Conservation (phyloP, 495 filamentous ascomycete genomes). For the Xanthoparmelia taractica region DNA sequence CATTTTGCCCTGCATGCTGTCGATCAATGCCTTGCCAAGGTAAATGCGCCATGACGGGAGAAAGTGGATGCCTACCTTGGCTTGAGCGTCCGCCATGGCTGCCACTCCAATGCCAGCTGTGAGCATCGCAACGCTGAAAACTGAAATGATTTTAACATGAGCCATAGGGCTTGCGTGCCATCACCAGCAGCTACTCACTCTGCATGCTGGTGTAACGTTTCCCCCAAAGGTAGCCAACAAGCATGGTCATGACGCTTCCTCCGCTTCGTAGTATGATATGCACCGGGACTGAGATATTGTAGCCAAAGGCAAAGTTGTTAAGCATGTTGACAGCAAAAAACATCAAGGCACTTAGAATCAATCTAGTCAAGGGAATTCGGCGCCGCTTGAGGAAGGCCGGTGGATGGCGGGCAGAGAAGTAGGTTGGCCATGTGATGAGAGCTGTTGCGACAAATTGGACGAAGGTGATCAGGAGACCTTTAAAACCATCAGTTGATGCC, state of each 20-base stretch:
- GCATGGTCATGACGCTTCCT: slow-evolving; percentile 88
- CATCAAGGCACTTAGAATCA: slow-evolving; percentile 79
- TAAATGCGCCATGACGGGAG: background rate
- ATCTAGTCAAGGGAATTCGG: slow-evolving; percentile 74
- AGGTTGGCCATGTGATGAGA: slow-evolving; percentile 56
- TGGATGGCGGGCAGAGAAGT: slow-evolving; percentile 61
- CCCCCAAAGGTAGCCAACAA: slow-evolving; percentile 74
- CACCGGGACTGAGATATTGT: slow-evolving; percentile 90
- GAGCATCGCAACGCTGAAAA: slow-evolving; percentile 69
- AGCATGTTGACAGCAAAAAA: slow-evolving; percentile 89
- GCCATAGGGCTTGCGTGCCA: background rate
- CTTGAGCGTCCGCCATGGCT: slow-evolving; percentile 78
- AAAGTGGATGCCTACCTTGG: slow-evolving; percentile 52
- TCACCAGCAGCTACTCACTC: slow-evolving; percentile 9
- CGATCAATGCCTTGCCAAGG: background rate
- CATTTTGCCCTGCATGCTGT: slow-evolving; percentile 27
- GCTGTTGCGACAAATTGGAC: slow-evolving; percentile 86
- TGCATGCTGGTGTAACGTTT: slow-evolving; percentile 77
- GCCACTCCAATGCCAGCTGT: slow-evolving; percentile 79
- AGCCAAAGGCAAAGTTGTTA: slow-evolving; percentile 97
- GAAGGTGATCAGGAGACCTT: slow-evolving; percentile 85
- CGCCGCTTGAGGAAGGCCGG: slow-evolving; percentile 64
- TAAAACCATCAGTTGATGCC: slow-evolving; percentile 6
- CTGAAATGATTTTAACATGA: slow-evolving; percentile 18
- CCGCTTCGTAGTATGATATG: slow-evolving; percentile 96